Percentiles rank a stretch among this genome's conserved stretches.
phyloP scores from a whole-genome alignment of 2,329 filamentous ascomycete genomes.

The Rhexocercosporidium sp. region DNA sequence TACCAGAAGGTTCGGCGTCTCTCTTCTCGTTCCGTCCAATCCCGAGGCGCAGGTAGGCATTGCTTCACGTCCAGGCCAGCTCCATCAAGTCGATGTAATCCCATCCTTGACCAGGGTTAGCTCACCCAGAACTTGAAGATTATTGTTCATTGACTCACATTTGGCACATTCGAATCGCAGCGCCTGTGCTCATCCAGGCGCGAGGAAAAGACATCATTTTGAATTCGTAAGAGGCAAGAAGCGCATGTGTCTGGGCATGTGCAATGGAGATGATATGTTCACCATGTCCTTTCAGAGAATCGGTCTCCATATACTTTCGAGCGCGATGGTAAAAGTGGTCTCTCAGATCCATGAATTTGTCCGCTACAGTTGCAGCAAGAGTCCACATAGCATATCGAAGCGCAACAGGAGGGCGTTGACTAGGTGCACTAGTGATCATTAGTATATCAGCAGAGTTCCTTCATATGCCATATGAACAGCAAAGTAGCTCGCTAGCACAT shows the following conservation, averaged over 20 bases:
- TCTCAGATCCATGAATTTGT: conserved; percentile 80
- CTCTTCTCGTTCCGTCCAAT: conserved; percentile 95
- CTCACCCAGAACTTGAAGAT: conserved; percentile 38
- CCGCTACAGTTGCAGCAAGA: conserved; percentile 82
- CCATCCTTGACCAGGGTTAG: conserved; percentile 76
- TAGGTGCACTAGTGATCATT: conserved; percentile 63
- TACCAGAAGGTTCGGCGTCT: conserved; percentile 93
- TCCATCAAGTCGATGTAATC: conserved; percentile 85
- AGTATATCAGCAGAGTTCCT: conserved; percentile 14
- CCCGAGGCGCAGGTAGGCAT: conserved; percentile 81
- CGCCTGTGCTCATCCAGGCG: conserved; percentile 91
- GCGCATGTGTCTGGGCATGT: conserved; percentile 83
- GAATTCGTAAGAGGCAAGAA: conserved; percentile 88
- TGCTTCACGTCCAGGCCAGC: conserved; percentile 88
- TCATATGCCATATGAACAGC: background rate
- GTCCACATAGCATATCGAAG: conserved; percentile 96
- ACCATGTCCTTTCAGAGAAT: conserved; percentile 91
- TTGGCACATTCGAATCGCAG: conserved; percentile 78
- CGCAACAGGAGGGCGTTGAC: conserved; percentile 83
- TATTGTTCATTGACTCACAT: conserved; percentile 67
- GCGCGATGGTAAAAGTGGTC: conserved; percentile 89
- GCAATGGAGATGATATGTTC: conserved; percentile 86
- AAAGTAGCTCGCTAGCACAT: background rate
- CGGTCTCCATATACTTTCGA: conserved; percentile 86
- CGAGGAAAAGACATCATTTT: conserved; percentile 97